These are phyloP conservation scores for Boletus putidus DNA, from an alignment of 1,284 basidiomycete genomes.

Conservation along the genomic window DNA sequence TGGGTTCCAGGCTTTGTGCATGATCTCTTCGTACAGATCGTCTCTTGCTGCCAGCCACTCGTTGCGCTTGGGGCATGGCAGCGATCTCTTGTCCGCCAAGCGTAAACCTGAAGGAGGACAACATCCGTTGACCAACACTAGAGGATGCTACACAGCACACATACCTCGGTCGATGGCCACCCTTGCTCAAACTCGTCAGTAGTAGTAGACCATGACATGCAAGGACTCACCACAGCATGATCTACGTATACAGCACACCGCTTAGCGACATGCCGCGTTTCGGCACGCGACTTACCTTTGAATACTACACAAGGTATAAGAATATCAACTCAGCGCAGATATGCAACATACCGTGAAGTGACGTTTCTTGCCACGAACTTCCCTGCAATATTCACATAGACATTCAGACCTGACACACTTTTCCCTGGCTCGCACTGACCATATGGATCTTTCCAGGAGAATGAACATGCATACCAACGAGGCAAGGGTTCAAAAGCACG, in stretches of 20 bases:
- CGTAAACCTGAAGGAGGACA: slow-evolving; percentile 59
- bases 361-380: slow-evolving; percentile 77
- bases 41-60: slow-evolving; percentile 80
- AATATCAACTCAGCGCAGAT: background rate
- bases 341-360: slow-evolving; percentile 72
- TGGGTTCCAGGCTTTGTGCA: slow-evolving; percentile 77
- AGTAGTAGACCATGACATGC: background rate
- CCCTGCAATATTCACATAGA: slow-evolving; percentile 51
- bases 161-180: slow-evolving; percentile 87
- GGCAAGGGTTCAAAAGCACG: slow-evolving; percentile 34
- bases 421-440: slow-evolving; percentile 49
- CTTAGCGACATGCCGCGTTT: slow-evolving; percentile 10
- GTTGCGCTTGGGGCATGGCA: slow-evolving; percentile 69
- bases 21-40: slow-evolving; percentile 80
- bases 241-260: slow-evolving; percentile 40
- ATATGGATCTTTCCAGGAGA: slow-evolving; percentile 57
- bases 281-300: slow-evolving; percentile 57
- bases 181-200: slow-evolving; percentile 46
- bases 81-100: slow-evolving; percentile 84
- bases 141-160: background rate
- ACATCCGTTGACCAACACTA: background rate
- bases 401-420: slow-evolving; percentile 25
- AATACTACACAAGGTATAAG: slow-evolving; percentile 58
- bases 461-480: slow-evolving; percentile 22
- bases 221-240: slow-evolving; percentile 77